phyloP scores from a whole-genome alignment of 2,329 filamentous ascomycete genomes.

The Fusarium austroafricanum region DNA sequence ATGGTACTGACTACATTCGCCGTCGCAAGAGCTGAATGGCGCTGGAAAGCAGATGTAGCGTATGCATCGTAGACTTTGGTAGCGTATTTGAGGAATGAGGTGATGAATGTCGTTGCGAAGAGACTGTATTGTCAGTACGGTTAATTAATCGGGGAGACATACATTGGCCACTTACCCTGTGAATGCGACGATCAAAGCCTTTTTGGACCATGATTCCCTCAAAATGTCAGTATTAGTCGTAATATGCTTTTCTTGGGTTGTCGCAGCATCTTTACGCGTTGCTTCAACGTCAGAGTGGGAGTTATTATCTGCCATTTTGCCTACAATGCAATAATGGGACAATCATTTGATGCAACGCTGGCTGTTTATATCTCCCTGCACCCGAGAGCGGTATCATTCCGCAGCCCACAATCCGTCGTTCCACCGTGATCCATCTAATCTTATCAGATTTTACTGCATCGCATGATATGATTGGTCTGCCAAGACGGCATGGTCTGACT shows the following conservation, averaged over 20 bases:
- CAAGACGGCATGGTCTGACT: constrained; percentile 1
- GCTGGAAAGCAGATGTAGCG: constrained; percentile 54
- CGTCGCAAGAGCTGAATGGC: constrained; percentile 62
- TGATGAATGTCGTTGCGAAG: constrained; percentile 48
- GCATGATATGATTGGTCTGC: constrained; percentile 4
- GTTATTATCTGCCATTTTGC: constrained; percentile 20
- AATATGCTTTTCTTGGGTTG: neutral
- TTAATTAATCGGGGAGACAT: too few relatives aligned
- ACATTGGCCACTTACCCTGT: constrained; percentile 18
- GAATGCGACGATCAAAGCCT: constrained; percentile 41
- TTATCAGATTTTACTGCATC: constrained; percentile 33
- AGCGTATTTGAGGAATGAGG: constrained; percentile 49
- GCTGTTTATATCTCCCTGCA: neutral
- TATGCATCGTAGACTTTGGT: constrained; percentile 50
- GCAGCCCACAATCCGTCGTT: constrained; percentile 21
- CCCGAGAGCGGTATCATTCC: constrained; percentile 21
- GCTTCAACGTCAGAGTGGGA: constrained; percentile 35
- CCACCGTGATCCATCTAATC: constrained; percentile 40
- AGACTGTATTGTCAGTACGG: constrained; percentile 32
- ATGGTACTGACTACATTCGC: constrained; percentile 61
- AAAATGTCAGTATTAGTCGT: constrained; percentile 38
- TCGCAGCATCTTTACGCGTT: neutral
- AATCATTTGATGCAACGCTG: neutral
- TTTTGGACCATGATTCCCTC: constrained; percentile 41
- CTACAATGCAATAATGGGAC: neutral